Conservation (phyloP, 371 early-diverging fungal species). For the Globomyces sp. region DNA sequence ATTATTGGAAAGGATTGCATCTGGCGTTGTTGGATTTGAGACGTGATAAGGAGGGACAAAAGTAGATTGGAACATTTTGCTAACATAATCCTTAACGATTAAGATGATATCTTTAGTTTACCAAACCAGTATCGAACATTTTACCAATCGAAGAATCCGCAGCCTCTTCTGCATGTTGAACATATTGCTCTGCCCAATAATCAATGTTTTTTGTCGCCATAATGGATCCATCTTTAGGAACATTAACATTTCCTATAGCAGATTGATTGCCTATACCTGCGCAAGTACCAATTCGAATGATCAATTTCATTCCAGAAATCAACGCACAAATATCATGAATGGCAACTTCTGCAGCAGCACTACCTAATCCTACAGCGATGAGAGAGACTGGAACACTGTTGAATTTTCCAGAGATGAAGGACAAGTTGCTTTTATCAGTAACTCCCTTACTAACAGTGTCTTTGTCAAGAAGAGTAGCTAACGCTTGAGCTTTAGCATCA, state of each 20-base stretch:
- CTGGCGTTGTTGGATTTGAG: conserved; percentile 62
- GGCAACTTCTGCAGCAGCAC: conserved; percentile 91
- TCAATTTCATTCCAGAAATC: conserved; percentile 74
- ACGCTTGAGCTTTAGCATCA: conserved; percentile 65
- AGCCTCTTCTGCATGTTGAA: conserved; percentile 9
- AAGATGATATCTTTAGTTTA: not conserved
- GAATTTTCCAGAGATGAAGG: conserved; percentile 89
- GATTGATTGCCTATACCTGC: conserved; percentile 68
- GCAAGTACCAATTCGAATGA: conserved; percentile 89
- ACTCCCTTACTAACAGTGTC: conserved; percentile 4
- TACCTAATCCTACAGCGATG: conserved; percentile 88
- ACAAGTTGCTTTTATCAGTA: conserved; percentile 79
- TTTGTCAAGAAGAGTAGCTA: conserved; percentile 49
- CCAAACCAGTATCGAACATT: conserved; percentile 9
- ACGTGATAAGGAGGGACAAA: conserved; percentile 60
- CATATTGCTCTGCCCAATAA: conserved; percentile 44
- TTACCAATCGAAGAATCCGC: conserved; percentile 13
- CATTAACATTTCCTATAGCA: conserved; percentile 68
- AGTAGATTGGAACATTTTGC: conserved; percentile 10
- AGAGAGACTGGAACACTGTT: conserved; percentile 77
- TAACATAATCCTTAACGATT: not conserved
- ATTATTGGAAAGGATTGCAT: conserved; percentile 54
- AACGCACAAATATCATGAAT: conserved; percentile 87
- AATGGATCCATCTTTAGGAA: conserved; percentile 67
- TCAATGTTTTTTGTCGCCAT: conserved; percentile 76